Evolutionary conservation across 495 filamentous ascomycete species (phyloP).

Genomic region (Aspergillus olivimuriae): DNA sequence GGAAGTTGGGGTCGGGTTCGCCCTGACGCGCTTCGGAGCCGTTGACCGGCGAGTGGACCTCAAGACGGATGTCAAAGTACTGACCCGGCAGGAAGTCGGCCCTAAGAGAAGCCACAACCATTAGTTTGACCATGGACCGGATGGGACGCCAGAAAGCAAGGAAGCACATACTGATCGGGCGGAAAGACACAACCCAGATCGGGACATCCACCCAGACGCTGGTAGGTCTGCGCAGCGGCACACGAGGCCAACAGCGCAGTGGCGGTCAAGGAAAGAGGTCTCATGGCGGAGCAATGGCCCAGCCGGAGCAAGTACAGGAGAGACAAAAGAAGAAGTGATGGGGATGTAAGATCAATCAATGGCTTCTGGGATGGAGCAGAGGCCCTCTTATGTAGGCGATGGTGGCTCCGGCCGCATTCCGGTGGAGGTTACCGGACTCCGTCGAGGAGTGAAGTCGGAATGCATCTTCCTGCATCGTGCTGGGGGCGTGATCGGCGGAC

Average conservation of each 20-base stretch:
- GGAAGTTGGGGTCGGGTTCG: slow-evolving; percentile 61
- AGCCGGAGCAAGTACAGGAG: not conserved
- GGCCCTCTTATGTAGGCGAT: not conserved
- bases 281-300: slow-evolving; percentile 21
- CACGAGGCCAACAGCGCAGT: slow-evolving; percentile 18
- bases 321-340: slow-evolving; percentile 2
- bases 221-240: slow-evolving; percentile 55
- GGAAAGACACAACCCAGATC: slow-evolving; percentile 68
- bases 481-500: too few relatives aligned
- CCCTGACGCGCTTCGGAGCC: slow-evolving; percentile 60
- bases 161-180: slow-evolving; percentile 56
- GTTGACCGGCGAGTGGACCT: slow-evolving; percentile 70
- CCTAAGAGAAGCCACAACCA: slow-evolving; percentile 14
- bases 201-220: slow-evolving; percentile 63
- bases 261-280: slow-evolving; percentile 11
- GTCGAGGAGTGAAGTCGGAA: too few relatives aligned
- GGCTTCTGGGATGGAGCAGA: not conserved
- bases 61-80: slow-evolving; percentile 69
- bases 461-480: too few relatives aligned
- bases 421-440: too few relatives aligned
- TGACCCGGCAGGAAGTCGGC: slow-evolving; percentile 68
- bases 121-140: slow-evolving; percentile 2
- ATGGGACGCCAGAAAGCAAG: too few relatives aligned
- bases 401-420: too few relatives aligned
- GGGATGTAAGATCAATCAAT: slow-evolving; percentile 4